Evolutionary conservation across 371 early-diverging fungal genomes (phyloP).

Genomic region (Actinomortierella wolfii): DNA sequence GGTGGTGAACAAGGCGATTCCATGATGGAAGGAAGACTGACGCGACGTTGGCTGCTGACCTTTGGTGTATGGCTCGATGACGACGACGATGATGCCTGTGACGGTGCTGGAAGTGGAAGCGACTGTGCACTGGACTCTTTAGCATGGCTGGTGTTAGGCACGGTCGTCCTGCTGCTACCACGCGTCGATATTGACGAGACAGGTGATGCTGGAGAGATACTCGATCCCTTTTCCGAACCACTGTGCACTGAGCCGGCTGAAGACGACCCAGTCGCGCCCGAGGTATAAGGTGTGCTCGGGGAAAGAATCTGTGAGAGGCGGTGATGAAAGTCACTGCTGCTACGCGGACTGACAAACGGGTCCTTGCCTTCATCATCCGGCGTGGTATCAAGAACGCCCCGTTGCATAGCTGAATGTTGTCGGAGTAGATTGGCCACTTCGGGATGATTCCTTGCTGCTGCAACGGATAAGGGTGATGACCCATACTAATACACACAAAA

Average conservation of each 20-base stretch:
- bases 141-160: no score
- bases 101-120: background rate
- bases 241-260: no score
- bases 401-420: conserved; percentile 34
- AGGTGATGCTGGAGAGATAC: no score
- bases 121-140: conserved; percentile 25
- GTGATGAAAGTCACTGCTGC: conserved; percentile 25
- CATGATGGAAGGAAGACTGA: conserved; percentile 36
- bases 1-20: conserved; percentile 30
- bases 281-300: no score
- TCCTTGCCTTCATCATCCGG: conserved; percentile 29
- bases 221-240: no score
- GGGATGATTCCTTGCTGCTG: conserved; percentile 60
- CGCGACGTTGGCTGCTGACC: conserved; percentile 23
- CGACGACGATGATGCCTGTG: background rate
- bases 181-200: no score
- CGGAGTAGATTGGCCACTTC: conserved; percentile 55
- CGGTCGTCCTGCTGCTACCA: no score
- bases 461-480: conserved; percentile 61
- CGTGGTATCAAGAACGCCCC: conserved; percentile 29
- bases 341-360: conserved; percentile 11
- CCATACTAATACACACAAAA: conserved; percentile 49
- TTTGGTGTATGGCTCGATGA: conserved; percentile 9
- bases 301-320: background rate
- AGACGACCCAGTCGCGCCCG: no score